phyloP scores from a whole-genome alignment of 1,284 basidiomycete species.

The Ganoderma lingzhi region DNA sequence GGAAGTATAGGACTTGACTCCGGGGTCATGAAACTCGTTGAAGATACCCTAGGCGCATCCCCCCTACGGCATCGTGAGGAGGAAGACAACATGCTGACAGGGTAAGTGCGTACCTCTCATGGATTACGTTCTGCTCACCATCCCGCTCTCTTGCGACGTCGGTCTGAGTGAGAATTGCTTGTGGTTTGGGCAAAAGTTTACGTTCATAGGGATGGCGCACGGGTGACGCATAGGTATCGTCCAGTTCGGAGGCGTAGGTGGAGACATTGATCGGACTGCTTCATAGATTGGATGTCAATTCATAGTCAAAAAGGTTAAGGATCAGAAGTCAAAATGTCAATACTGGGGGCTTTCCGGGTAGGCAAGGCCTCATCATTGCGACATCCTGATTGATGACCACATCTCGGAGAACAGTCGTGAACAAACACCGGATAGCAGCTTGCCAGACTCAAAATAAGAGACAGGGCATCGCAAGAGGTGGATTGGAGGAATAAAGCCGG shows the following conservation, averaged over 20 bases:
- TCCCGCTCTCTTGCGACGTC: conserved; percentile 17
- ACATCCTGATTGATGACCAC: no score
- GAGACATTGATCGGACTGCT: conserved; percentile 58
- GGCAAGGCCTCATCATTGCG: no score
- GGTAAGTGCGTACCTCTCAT: conserved; percentile 17
- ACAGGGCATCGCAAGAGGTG: no score
- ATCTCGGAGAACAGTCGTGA: no score
- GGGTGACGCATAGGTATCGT: conserved; percentile 51
- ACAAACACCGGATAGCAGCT: no score
- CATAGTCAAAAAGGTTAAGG: background rate
- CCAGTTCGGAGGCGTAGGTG: conserved; percentile 47
- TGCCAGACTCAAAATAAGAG: no score
- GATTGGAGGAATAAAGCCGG: no score
- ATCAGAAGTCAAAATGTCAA: background rate
- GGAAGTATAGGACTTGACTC: conserved; percentile 48
- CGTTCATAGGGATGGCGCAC: conserved; percentile 48
- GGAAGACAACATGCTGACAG: no score
- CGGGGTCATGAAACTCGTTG: conserved; percentile 56
- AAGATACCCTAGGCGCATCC: conserved; percentile 13
- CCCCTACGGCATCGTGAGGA: conserved; percentile 17
- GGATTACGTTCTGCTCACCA: conserved; percentile 1
- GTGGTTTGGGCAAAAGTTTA: background rate
- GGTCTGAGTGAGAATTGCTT: background rate
- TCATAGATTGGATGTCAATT: conserved; percentile 7
- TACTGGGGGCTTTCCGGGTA: background rate